These are phyloP conservation scores for Taphrina sp. DNA, from an alignment of 1,139 yeast species.

Conservation along the genomic window DNA sequence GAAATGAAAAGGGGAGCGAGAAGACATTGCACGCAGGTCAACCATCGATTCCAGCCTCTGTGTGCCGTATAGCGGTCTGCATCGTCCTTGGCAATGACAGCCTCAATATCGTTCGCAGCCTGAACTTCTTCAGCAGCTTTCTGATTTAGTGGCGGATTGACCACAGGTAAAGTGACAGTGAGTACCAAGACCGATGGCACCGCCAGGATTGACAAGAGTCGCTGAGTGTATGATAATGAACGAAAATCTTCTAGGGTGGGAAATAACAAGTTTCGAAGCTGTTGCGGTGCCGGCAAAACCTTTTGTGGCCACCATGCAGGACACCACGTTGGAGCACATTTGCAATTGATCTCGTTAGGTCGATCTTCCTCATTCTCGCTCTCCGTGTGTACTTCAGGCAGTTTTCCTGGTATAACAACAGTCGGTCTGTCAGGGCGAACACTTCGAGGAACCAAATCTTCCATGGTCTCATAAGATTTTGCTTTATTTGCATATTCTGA, in stretches of 20 bases:
- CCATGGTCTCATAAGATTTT: conserved; percentile 17
- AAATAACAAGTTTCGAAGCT: conserved; percentile 37
- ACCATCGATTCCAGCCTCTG: conserved; percentile 39
- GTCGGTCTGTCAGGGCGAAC: not conserved
- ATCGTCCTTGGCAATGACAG: conserved; percentile 22
- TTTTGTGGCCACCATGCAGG: conserved; percentile 25
- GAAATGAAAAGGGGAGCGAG: conserved; percentile 41
- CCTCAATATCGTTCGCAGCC: conserved; percentile 12
- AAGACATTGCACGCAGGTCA: conserved; percentile 41
- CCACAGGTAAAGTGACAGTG: conserved; percentile 54
- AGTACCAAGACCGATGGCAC: conserved; percentile 52
- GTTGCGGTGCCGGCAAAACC: conserved; percentile 22
- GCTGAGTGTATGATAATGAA: conserved; percentile 40
- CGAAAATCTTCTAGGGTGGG: conserved; percentile 42
- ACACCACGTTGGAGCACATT: not conserved
- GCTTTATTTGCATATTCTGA: not conserved
- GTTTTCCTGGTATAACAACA: no score
- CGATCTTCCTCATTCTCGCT: not conserved
- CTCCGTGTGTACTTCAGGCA: no score
- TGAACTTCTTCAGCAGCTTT: conserved; percentile 17
- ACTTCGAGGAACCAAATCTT: not conserved
- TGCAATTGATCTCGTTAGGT: not conserved
- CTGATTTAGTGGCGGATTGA: conserved; percentile 40
- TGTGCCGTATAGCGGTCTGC: conserved; percentile 24
- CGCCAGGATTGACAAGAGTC: conserved; percentile 43